Evolutionary conservation across 2,329 filamentous ascomycete species (phyloP), one percentile per base, ranked within the genome.

Genomic region (Cylindrodendrum hubeiense): DNA sequence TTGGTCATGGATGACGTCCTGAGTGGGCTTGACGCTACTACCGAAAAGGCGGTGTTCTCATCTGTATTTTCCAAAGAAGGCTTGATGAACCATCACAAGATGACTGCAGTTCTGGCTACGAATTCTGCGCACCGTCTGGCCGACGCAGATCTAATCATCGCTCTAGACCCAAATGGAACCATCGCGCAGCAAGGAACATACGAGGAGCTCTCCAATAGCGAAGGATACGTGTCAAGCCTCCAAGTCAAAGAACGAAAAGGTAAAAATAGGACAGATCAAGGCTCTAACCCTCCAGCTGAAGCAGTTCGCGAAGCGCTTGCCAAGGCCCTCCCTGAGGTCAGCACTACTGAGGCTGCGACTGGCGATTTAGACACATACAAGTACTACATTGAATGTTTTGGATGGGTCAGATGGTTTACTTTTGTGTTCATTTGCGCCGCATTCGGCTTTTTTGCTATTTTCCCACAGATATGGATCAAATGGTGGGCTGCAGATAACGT

Each of bases 1-100:
- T 21, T 79, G 1, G 52, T 79, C 0, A 43, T 80, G 0, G 78
- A 80, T 41, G 78, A 79, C 33, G 68, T 79, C 2, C 74, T 79
- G 5, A 79, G 75, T 24, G 78, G 75, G 0, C 60, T 80, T 1
- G 78, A 79, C 54, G 65, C 71, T 2, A 63, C 70, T 17, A 76
- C 77, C 3, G 70, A 74, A 22, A 63, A 73, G 1, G 17, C 54
- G 4, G 60, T 79, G 4, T 72, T 76, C 52, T 74, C 43, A 22
- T 63, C 33, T 28, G 26, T 28, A 28, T 28, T 28, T 28, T 28
- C 26, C 26, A 28, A 28, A 28, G 26, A 28, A 28, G 26, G 26
- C 26, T 28, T 28, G 26, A 5, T 28, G 26, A 28, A 28, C 26
- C 26, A 28, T 28, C 26, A 28, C 4, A 60, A 66, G 1, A 33